Conservation (phyloP, 495 filamentous ascomycete genomes). For the Filosporella fistucella region DNA sequence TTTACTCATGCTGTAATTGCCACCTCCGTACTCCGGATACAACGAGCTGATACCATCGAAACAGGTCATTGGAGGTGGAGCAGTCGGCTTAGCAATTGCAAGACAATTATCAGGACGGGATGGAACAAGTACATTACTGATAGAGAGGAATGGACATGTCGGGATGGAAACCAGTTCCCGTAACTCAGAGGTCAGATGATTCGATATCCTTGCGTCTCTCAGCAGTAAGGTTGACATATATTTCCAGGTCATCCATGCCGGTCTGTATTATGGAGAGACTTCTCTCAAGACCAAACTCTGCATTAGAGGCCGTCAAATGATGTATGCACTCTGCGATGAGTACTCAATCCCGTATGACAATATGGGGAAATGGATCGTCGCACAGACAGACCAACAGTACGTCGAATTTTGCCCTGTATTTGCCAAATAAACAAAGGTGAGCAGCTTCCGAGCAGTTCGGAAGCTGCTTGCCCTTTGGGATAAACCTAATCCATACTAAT, state of each 20-base stretch:
- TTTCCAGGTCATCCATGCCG: conserved; percentile 83
- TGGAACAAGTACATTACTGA: conserved; percentile 60
- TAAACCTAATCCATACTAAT: too few relatives aligned
- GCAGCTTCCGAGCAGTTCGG: too few relatives aligned
- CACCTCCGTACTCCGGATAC: not conserved
- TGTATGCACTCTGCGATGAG: conserved; percentile 73
- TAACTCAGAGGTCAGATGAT: conserved; percentile 70
- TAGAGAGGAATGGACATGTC: conserved; percentile 72
- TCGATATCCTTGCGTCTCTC: not conserved
- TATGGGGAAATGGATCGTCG: conserved; percentile 92
- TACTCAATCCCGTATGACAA: conserved; percentile 65
- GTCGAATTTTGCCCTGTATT: too few relatives aligned
- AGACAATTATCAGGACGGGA: conserved; percentile 62
- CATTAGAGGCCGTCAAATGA: conserved; percentile 63
- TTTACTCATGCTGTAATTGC: conserved; percentile 72
- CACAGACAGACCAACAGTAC: conserved; percentile 71
- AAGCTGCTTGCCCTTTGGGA: too few relatives aligned
- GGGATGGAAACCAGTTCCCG: conserved; percentile 91
- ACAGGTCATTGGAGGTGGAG: conserved; percentile 84
- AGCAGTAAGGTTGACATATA: not conserved
- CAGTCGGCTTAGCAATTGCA: conserved; percentile 87
- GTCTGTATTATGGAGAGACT: conserved; percentile 79
- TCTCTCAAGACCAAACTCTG: conserved; percentile 84
- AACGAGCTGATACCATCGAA: not conserved
- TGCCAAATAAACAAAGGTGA: too few relatives aligned